phyloP scores from a whole-genome alignment of 2,329 filamentous ascomycete species.

The Aspergillus clavatus region DNA sequence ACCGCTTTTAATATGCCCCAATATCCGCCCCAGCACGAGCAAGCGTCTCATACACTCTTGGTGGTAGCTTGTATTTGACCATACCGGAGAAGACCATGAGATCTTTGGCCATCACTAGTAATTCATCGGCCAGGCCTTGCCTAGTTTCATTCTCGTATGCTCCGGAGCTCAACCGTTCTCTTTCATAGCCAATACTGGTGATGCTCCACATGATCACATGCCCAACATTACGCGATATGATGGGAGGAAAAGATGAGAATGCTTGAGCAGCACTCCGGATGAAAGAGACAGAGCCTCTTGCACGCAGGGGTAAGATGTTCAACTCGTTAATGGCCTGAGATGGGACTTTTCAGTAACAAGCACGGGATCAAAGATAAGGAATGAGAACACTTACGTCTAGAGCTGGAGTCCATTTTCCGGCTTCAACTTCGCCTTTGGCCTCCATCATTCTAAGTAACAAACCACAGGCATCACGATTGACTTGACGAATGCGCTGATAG shows the following conservation, averaged over 20 bases:
- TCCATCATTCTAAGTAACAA: conserved; percentile 58
- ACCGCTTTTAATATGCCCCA: conserved; percentile 33
- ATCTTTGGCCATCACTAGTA: conserved; percentile 79
- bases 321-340: conserved; percentile 65
- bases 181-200: conserved; percentile 73
- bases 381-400: conserved; percentile 56
- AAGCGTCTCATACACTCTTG: conserved; percentile 80
- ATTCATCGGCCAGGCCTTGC: conserved; percentile 56
- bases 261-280: conserved; percentile 77
- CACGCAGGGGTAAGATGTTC: conserved; percentile 73
- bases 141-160: conserved; percentile 59
- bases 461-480: conserved; percentile 55
- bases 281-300: conserved; percentile 66
- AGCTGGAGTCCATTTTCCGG: conserved; percentile 55
- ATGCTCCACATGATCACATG: conserved; percentile 94
- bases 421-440: conserved; percentile 56
- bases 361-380: not conserved
- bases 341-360: conserved; percentile 9
- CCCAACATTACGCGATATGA: conserved; percentile 83
- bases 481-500: conserved; percentile 54
- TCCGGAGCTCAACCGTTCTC: conserved; percentile 63
- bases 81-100: conserved; percentile 91
- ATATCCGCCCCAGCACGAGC: conserved; percentile 72
- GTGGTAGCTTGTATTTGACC: conserved; percentile 84
- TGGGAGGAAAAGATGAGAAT: conserved; percentile 72